These are phyloP conservation scores for Circinella minor DNA, from an alignment of 371 early-diverging fungal species.

Conservation along the genomic window DNA sequence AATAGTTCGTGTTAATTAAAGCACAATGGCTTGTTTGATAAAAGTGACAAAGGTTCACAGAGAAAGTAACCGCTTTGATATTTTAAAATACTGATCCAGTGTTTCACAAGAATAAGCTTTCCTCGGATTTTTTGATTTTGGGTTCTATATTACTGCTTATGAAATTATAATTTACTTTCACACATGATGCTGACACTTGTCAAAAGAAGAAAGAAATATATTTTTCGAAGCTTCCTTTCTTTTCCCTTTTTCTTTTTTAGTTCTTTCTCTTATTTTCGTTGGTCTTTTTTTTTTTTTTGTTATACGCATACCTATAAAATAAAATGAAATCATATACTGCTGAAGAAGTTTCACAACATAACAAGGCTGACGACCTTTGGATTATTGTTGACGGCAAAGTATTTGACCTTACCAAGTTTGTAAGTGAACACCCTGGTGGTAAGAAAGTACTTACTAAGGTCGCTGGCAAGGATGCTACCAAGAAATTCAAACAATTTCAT, in stretches of 20 bases:
- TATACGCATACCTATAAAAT: neutral
- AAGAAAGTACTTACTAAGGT: constrained; percentile 78
- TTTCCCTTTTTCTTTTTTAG: neutral
- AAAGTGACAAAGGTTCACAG: no score
- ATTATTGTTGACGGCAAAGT: constrained; percentile 82
- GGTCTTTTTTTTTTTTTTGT: neutral
- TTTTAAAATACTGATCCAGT: no score
- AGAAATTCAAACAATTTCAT: constrained; percentile 90
- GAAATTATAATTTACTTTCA: no score
- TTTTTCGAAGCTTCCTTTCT: neutral
- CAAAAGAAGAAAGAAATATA: no score
- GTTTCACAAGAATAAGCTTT: no score
- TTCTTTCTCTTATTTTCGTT: neutral
- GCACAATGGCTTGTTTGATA: no score
- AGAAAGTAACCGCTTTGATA: no score
- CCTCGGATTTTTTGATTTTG: no score
- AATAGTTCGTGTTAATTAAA: no score
- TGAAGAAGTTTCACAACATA: constrained; percentile 80
- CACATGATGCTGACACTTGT: no score
- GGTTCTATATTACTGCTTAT: no score
- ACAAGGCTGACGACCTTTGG: constrained; percentile 82
- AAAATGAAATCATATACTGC: constrained; percentile 48
- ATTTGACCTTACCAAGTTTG: constrained; percentile 87
- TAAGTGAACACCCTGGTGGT: constrained; percentile 90
- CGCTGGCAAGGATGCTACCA: constrained; percentile 88